These are phyloP conservation scores for Trametes punicea DNA, from an alignment of 768 basidiomycete species.

Conservation along the genomic window DNA sequence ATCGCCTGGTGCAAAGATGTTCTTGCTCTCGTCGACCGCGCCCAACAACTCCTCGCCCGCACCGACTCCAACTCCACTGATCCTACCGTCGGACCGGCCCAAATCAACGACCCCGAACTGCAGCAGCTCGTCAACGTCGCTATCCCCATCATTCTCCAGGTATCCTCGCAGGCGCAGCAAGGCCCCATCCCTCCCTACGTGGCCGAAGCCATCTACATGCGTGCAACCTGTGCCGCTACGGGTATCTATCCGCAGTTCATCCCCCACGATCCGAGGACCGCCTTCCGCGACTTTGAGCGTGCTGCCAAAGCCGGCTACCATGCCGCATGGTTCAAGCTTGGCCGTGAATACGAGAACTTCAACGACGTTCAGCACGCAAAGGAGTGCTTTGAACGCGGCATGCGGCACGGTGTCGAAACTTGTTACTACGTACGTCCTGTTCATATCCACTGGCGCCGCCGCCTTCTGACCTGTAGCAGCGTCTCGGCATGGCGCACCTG, in stretches of 20 bases:
- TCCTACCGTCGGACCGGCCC: constrained; percentile 40
- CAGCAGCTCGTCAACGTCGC: constrained; percentile 59
- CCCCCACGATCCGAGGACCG: constrained; percentile 64
- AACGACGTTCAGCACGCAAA: constrained; percentile 69
- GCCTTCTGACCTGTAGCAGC: constrained; percentile 41
- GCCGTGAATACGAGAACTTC: constrained; percentile 88
- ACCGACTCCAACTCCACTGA: constrained; percentile 33
- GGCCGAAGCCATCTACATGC: constrained; percentile 73
- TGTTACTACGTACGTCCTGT: constrained; percentile 60
- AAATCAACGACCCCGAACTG: constrained; percentile 59
- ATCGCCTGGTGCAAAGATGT: constrained; percentile 84
- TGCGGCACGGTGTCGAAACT: constrained; percentile 67
- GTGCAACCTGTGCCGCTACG: constrained; percentile 68
- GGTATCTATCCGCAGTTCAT: constrained; percentile 69
- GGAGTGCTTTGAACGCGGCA: constrained; percentile 86
- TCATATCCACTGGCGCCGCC: neutral
- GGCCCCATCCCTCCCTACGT: constrained; percentile 40
- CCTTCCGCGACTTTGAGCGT: constrained; percentile 87
- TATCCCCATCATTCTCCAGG: constrained; percentile 57
- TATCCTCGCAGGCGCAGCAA: constrained; percentile 41
- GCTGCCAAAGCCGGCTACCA: constrained; percentile 75
- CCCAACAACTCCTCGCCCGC: constrained; percentile 32
- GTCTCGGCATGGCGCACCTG: constrained; percentile 90
- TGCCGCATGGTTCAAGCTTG: constrained; percentile 89
- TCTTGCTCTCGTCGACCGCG: constrained; percentile 70